Base-by-base conservation (phyloP, 805 yeast species). In the Wickerhamomyces sydowiorum region DNA sequence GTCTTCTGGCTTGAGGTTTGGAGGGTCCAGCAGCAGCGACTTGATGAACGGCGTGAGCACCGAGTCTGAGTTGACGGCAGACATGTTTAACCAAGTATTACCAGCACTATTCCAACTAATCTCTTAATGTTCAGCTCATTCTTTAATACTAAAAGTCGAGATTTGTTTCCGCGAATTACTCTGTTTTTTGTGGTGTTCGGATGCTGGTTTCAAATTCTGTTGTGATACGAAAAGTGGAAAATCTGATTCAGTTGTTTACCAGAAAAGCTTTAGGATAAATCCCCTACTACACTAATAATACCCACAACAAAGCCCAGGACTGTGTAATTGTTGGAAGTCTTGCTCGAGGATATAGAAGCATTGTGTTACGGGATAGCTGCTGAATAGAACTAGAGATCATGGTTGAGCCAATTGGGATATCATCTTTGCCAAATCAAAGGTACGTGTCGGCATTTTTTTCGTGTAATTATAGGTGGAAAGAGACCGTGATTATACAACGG, bases 1-100 rank as follows among this genome's bases (percentile, higher is more conserved):
- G 42, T 89, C 96, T 5, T 61, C 60, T 0, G 88, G 78, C 0
- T 80, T 71, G 43, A 90, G 69, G 30, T 69, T 66, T 9, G 83
- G 82, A 1, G 91, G 87, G 23, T 69, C 70, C 17, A 61, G 57
- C 29, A 86, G 60, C 33, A 89, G 69, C 42, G 80, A 73, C 63
- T 82, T 82, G 47, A 88, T 77, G 60, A 72, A 82, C 5, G 86
- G 86, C 2, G 75, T 71, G 14, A 69, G 55, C 10, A 48, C 46
- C 22, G 38, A 39, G 17, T 35, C n/a, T 18, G 36, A 19, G 10
- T 40, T 24, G 17, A 34, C 7, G 25, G n/a, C 14, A 8, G 30
- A 9, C 30, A 27, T 27, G 6, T 27, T 27, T 10, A 6, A 9
- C n/a, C 15, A 9, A 5, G 8, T 8, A 13, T 14, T 27, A 12